Conservation (phyloP, 768 basidiomycete genomes). For the Termitomyces sp. region DNA sequence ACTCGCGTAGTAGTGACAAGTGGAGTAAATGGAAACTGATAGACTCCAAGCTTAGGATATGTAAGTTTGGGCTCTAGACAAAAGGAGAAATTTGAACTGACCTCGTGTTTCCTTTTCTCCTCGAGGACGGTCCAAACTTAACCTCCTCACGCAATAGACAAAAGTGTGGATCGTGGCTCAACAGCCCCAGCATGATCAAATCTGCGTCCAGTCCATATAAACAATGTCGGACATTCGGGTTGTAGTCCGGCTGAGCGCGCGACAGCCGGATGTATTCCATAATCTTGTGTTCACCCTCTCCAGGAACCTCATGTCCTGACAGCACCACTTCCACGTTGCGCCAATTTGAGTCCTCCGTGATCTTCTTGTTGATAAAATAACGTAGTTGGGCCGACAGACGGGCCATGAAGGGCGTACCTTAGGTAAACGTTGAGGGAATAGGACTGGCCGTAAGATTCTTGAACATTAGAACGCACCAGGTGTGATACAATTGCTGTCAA, state of each 20-base stretch:
- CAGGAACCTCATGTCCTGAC: slow-evolving; percentile 96
- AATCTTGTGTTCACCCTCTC: slow-evolving; percentile 99
- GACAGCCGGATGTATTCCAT: slow-evolving; percentile 98
- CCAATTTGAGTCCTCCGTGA: slow-evolving; percentile 96
- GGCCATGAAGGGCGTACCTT: slow-evolving; percentile 95
- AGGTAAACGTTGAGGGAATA: neutral
- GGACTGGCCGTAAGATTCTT: neutral
- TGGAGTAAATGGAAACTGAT: slow-evolving; percentile 95
- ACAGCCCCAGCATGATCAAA: slow-evolving; percentile 93
- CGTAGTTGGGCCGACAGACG: slow-evolving; percentile 86
- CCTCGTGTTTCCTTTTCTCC: slow-evolving; percentile 63
- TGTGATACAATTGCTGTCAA: slow-evolving; percentile 98
- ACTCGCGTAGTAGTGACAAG: slow-evolving; percentile 92
- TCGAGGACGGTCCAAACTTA: slow-evolving; percentile 83
- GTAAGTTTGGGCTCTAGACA: neutral
- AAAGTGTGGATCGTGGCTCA: slow-evolving; percentile 98
- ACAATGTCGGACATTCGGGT: slow-evolving; percentile 96
- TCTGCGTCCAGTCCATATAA: slow-evolving; percentile 98
- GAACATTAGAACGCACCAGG: slow-evolving; percentile 55
- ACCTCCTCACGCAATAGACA: slow-evolving; percentile 97
- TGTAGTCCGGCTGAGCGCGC: slow-evolving; percentile 93
- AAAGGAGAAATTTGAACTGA: slow-evolving; percentile 12
- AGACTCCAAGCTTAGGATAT: slow-evolving; percentile 48
- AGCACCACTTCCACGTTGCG: slow-evolving; percentile 86
- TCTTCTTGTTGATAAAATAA: slow-evolving; percentile 98